Base-by-base conservation (phyloP, 495 filamentous ascomycete species). In the Penicillium desertorum region DNA sequence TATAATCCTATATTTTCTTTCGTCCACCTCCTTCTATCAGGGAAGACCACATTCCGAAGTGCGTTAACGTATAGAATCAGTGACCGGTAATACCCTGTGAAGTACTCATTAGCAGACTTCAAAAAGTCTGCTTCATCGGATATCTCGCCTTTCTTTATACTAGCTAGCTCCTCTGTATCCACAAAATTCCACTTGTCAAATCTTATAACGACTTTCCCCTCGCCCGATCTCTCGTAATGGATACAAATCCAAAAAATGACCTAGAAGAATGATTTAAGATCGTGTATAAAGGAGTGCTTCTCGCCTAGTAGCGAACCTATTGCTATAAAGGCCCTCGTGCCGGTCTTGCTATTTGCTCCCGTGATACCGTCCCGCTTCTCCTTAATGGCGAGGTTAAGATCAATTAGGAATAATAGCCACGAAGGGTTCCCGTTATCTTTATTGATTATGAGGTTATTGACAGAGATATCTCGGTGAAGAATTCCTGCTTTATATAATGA, bases 261-360 rank as follows among this genome's bases (percentile, higher is more conserved):
- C 74, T 72, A 82, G 60, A 83, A 82, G 62, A 83, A 81, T 25
- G 74, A 83, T 65, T 83, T 76, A 14, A 83, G 71, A 22, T 71
- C 62, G 29, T 71, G 66, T 50, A 68, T 69, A 30, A 61, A 65
- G 34, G 55, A 66, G 49, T 67, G 60, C 49, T 41, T 39, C 49
- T 71, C 61, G 10, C 66, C 59, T 17, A 63, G 48, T 16, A 71
- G 57, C 11, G 42, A 49, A 3, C 63, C 62, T 42, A 71, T 73
- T 11, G 63, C 58, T 58, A 73, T 73, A 29, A 76, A 76, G 1
- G 62, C 64, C 56, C 64, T 69, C 10, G 66, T 74, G 19, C 71
- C 69, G 20, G 65, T 73, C 60, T 67, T 34, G 12, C 32, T 56
- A 29, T 50, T 45, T 50, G 62, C 65, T 10, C 65, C 62, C 22